These are phyloP conservation scores for Boletellus deceptivus DNA, from an alignment of 1,284 basidiomycete species.

Conservation along the genomic window DNA sequence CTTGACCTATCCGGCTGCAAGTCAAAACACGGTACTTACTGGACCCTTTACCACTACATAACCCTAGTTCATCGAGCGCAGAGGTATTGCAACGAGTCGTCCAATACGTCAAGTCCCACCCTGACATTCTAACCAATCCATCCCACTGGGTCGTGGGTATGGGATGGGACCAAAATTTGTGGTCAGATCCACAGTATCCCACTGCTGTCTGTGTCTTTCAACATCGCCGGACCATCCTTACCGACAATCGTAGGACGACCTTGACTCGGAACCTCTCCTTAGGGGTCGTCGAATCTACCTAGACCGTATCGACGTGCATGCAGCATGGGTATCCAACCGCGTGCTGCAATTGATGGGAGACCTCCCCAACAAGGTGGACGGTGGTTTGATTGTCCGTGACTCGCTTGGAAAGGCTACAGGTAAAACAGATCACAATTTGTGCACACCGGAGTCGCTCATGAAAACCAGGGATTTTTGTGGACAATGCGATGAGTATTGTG, in stretches of 20 bases:
- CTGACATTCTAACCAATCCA: conserved; percentile 51
- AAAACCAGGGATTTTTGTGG: conserved; percentile 60
- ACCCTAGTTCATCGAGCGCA: conserved; percentile 21
- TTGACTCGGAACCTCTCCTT: conserved; percentile 62
- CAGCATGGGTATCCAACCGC: conserved; percentile 77
- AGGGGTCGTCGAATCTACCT: conserved; percentile 67
- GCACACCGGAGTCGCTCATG: background rate
- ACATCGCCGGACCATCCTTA: background rate
- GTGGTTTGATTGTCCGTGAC: conserved; percentile 76
- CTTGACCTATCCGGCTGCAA: conserved; percentile 60
- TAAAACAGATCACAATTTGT: conserved; percentile 23
- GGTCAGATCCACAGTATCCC: conserved; percentile 69
- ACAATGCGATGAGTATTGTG: conserved; percentile 71
- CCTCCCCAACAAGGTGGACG: conserved; percentile 59
- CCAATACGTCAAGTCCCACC: conserved; percentile 55
- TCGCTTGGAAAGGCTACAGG: conserved; percentile 69
- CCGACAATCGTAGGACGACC: conserved; percentile 46
- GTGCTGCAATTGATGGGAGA: conserved; percentile 62
- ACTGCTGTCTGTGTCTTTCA: conserved; percentile 56
- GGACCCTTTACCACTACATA: background rate
- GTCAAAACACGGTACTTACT: conserved; percentile 53
- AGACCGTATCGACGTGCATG: conserved; percentile 78
- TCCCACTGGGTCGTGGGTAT: conserved; percentile 79
- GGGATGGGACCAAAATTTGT: conserved; percentile 92
- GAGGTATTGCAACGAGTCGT: conserved; percentile 67